phyloP scores from a whole-genome alignment of 2,329 filamentous ascomycete genomes.

The Monosporascus sp. region DNA sequence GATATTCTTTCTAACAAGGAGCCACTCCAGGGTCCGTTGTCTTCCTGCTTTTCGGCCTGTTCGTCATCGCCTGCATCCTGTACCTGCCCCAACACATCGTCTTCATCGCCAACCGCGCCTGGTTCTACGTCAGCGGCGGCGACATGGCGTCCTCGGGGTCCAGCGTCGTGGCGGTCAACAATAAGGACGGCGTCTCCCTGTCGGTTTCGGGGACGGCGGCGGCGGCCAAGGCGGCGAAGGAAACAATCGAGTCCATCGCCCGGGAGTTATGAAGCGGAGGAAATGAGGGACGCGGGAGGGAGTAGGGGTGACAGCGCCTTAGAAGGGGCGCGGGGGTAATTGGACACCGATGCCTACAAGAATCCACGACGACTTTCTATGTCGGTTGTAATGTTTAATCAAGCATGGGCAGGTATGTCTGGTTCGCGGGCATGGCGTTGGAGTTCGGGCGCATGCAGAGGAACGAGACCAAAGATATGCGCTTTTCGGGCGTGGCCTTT shows the following conservation, averaged over 20 bases:
- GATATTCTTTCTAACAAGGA: background rate
- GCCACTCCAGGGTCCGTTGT: constrained; percentile 69
- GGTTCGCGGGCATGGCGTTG: background rate
- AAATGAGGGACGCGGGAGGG: background rate
- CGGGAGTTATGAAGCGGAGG: constrained; percentile 31
- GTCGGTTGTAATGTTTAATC: constrained; percentile 2
- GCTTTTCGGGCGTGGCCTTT: constrained; percentile 6
- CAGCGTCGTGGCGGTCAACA: constrained; percentile 36
- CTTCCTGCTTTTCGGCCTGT: constrained; percentile 82
- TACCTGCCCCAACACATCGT: constrained; percentile 91
- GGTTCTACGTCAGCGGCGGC: constrained; percentile 93
- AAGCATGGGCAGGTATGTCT: background rate
- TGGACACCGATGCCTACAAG: too few species aligned
- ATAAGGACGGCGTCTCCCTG: constrained; percentile 34
- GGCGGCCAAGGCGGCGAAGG: constrained; percentile 21
- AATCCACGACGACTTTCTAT: background rate
- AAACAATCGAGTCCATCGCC: constrained; percentile 23
- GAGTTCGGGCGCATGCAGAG: background rate
- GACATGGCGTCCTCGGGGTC: constrained; percentile 29
- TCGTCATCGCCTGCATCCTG: constrained; percentile 78
- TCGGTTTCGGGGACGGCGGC: constrained; percentile 28
- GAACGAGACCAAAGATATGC: too few species aligned
- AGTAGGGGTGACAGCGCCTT: constrained; percentile 7
- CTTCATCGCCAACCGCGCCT: constrained; percentile 76
- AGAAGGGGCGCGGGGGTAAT: constrained; percentile 9